Base-by-base conservation (phyloP, 192 early-diverging fungal genomes). In the Chytriomyces confervae region DNA sequence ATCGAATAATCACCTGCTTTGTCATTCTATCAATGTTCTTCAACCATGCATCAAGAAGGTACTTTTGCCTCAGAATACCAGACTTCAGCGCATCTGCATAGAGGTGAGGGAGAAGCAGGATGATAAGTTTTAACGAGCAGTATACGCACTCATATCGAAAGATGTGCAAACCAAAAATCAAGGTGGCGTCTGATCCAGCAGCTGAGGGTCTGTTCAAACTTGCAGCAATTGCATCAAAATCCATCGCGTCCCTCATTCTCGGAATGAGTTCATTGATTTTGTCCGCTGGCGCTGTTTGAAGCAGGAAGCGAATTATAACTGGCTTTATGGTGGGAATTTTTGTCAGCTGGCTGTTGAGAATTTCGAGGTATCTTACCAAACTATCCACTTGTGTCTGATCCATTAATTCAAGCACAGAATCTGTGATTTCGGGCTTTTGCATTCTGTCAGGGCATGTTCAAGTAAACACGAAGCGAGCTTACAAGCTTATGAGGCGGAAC, bases 41-140 rank as follows among this genome's bases (percentile, higher is more conserved):
- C 7, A 76, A n/a, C 74, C 74, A 76, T 36, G 74, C 62, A 43
- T 76, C 74, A 7, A 76, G 36, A 48, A 66, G 24, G 18, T 24
- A 50, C 64, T 76, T 76, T 45, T 76, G 74, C 11, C 74, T 62
- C 36, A 43, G 10, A 18, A 76, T 76, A 50, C 74, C 74, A 16
- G 43, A 61, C 46, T 62, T 76, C 2, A 76, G 43, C 8, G 74
- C 36, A 66, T 76, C 74, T 65, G 44, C 7, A 68, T 13, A 23
- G 11, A 24, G 47, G 1, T 16, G 16, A 13, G 44, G 1, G 66
- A 43, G 11, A 68, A 68, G 16, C 16, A 48, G 47, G 46, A 68
- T 16, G 29, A 10, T 48, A 36, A 36, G 36, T 36, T 36, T 36
- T 36, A 36, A 36, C 36, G 36, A 36, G 36, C 4, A 0, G 36